A percentile compares a stretch with the other conserved stretches of the same genome.
phyloP scores from a whole-genome alignment of 352 stramenopile species.

The Phytophthora ramorum region DNA sequence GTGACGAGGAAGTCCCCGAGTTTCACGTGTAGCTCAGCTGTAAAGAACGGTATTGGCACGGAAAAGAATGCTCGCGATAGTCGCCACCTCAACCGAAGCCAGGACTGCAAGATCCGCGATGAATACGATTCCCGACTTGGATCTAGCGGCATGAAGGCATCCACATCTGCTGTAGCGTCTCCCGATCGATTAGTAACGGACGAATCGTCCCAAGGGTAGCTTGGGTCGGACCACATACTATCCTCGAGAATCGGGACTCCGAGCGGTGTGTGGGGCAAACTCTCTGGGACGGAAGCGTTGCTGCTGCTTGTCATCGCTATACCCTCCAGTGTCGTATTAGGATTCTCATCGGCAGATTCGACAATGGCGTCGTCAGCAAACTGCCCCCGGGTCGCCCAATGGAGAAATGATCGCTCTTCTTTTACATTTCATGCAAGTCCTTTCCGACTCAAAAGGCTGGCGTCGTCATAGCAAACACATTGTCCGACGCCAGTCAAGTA shows the following conservation, averaged over 20 bases:
- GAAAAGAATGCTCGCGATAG: constrained; percentile 34
- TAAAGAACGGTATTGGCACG: constrained; percentile 30
- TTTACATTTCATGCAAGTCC: neutral
- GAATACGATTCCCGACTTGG: neutral
- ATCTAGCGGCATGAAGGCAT: neutral
- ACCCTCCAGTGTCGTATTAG: constrained; percentile 8
- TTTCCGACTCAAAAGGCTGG: neutral
- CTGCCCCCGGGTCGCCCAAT: neutral
- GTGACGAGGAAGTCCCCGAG: constrained; percentile 40
- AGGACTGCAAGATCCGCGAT: constrained; percentile 5
- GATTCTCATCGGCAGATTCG: constrained; percentile 15
- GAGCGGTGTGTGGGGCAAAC: neutral
- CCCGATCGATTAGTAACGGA: neutral
- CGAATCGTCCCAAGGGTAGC: constrained; percentile 19
- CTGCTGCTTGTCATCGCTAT: constrained; percentile 11
- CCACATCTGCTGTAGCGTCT: constrained; percentile 6
- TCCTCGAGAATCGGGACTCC: constrained; percentile 23
- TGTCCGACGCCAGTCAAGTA: constrained; percentile 10
- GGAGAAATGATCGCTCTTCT: constrained; percentile 2
- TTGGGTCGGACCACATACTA: constrained; percentile 25
- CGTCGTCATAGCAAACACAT: neutral
- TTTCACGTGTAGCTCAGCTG: constrained; percentile 35
- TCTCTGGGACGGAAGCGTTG: neutral
- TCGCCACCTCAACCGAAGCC: constrained; percentile 29
- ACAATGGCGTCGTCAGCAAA: constrained; percentile 7